A percentile compares a stretch with the other conserved stretches of the same genome.
Evolutionary conservation across 176 grass and related monocot species (phyloP).

Genomic region (Carex scoparia): DNA sequence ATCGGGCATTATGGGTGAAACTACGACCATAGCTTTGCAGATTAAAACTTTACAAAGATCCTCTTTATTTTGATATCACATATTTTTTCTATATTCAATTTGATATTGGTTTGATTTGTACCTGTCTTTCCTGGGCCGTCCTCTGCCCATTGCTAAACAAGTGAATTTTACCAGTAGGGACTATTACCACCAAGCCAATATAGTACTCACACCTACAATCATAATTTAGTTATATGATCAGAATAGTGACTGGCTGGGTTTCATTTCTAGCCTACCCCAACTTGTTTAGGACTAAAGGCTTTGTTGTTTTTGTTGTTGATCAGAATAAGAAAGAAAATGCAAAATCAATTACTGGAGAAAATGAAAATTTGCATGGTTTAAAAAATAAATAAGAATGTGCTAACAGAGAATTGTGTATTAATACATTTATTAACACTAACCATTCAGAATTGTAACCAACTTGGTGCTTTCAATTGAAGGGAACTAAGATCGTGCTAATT

Average conservation of each 20-base stretch:
- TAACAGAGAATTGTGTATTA: neutral
- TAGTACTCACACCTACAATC: neutral
- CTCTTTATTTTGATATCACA: neutral
- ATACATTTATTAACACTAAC: neutral
- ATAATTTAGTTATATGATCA: neutral
- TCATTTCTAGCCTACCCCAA: too few relatives aligned
- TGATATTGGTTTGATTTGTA: neutral
- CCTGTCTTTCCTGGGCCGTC: conserved; percentile 19
- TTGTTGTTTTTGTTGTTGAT: neutral
- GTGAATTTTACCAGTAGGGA: neutral
- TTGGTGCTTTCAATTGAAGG: neutral
- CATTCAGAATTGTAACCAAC: neutral
- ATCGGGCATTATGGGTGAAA: neutral
- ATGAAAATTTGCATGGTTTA: neutral
- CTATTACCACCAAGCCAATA: neutral
- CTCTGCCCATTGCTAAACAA: conserved; percentile 15
- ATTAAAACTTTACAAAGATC: neutral
- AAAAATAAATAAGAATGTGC: neutral
- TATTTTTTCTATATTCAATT: neutral
- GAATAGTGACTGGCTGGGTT: neutral
- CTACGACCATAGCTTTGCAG: neutral
- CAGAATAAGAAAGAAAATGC: conserved; percentile 2
- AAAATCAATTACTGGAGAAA: neutral
- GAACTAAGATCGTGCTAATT: conserved; percentile 10
- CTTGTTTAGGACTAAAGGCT: too few relatives aligned